Conservation (phyloP, 1,139 yeast species). For the Candida sojae region DNA sequence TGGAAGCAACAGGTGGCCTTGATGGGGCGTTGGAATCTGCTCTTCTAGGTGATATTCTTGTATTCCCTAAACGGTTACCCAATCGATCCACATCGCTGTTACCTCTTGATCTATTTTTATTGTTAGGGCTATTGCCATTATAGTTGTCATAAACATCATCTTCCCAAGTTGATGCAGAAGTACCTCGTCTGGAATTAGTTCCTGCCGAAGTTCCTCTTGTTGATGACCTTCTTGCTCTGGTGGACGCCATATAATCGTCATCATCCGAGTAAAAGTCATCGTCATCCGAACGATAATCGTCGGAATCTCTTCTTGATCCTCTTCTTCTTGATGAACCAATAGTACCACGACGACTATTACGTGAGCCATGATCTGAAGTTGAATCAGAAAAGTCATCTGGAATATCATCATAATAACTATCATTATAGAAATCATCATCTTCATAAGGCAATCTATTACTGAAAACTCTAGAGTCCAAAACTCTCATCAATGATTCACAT, state of each 20-base stretch:
- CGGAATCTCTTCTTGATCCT: slow-evolving; percentile 40
- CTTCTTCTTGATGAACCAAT: slow-evolving; percentile 21
- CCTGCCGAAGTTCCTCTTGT: slow-evolving; percentile 18
- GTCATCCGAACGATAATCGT: slow-evolving; percentile 41
- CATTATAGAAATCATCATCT: slow-evolving; percentile 57
- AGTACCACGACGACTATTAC: slow-evolving; percentile 29
- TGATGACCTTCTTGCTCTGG: slow-evolving; percentile 16
- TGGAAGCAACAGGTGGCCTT: slow-evolving; percentile 43
- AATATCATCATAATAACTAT: slow-evolving; percentile 66
- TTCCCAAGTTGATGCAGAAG: slow-evolving; percentile 58
- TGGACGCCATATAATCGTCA: slow-evolving; percentile 18
- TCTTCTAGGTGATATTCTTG: slow-evolving; percentile 25
- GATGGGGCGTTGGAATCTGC: slow-evolving; percentile 27
- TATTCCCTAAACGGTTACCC: slow-evolving; percentile 30
- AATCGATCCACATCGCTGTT: slow-evolving; percentile 39
- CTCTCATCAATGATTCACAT: slow-evolving; percentile 85
- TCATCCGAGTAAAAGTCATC: slow-evolving; percentile 40
- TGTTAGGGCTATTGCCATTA: slow-evolving; percentile 13
- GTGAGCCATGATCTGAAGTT: slow-evolving; percentile 31
- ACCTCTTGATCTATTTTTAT: slow-evolving; percentile 29
- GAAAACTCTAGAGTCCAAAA: slow-evolving; percentile 84
- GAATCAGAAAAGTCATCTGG: slow-evolving; percentile 65
- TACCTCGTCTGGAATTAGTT: slow-evolving; percentile 9
- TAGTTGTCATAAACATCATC: slow-evolving; percentile 71
- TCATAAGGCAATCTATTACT: slow-evolving; percentile 53